A percentile compares a stretch with the other conserved stretches of the same genome.
These are phyloP conservation scores for Pichia pseudocactophila DNA, from an alignment of 805 yeast genomes.

Conservation along the genomic window DNA sequence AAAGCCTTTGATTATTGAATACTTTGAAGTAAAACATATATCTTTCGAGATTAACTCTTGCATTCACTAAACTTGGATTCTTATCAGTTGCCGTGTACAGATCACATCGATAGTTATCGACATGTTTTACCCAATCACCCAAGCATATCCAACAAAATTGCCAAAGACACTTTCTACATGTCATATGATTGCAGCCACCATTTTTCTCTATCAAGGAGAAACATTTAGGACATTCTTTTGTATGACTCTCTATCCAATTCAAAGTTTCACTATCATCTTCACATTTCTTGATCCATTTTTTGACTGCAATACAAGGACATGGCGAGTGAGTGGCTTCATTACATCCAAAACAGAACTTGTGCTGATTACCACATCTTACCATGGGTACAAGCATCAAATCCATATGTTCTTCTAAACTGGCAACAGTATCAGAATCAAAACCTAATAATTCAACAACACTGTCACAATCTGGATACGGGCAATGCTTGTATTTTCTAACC, in stretches of 20 bases:
- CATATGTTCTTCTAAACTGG: conserved; percentile 21
- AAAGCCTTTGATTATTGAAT: conserved; percentile 66
- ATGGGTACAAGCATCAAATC: conserved; percentile 41
- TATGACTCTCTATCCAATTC: conserved; percentile 78
- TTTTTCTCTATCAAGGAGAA: conserved; percentile 73
- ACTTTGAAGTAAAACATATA: conserved; percentile 71
- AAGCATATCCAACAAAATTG: conserved; percentile 94
- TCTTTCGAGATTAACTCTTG: conserved; percentile 36
- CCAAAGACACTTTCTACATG: conserved; percentile 63
- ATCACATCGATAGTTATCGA: conserved; percentile 53
- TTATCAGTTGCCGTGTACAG: conserved; percentile 39
- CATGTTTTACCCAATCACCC: conserved; percentile 68
- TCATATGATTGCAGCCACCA: conserved; percentile 98
- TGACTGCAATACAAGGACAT: conserved; percentile 63
- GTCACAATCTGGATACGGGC: conserved; percentile 79
- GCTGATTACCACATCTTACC: conserved; percentile 58
- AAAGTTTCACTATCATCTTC: conserved; percentile 82
- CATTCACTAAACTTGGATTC: conserved; percentile 30
- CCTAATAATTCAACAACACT: conserved; percentile 37
- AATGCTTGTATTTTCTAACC: conserved; percentile 49
- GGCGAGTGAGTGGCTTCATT: conserved; percentile 69
- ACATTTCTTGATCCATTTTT: conserved; percentile 69
- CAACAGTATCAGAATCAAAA: conserved; percentile 24
- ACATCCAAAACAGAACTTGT: conserved; percentile 75
- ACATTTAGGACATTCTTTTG: conserved; percentile 84